Base-by-base conservation (phyloP, 257 asterid genomes). In the Solanum chmielewskii region DNA sequence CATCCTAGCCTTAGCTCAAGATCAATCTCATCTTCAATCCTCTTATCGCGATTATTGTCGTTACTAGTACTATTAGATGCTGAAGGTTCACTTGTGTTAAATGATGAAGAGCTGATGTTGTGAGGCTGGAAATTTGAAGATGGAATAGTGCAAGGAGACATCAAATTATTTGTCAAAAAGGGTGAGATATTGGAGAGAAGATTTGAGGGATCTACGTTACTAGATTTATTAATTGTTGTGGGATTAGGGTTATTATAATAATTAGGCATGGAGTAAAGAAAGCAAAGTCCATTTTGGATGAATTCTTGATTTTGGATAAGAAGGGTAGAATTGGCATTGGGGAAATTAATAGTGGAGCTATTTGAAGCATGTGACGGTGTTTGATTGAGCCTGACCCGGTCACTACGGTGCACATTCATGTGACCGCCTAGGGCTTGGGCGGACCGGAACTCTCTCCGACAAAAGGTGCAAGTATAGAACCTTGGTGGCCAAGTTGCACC, bases 391-490 rank as follows among this genome's bases (percentile, higher is more conserved):
- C 91, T 42, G 3, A 95, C 95, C 1, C 95, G 94, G 88, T 94
- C 98, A 2, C 94, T 93, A 81, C 98, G 96, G 90, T 94, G 98
- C 29, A 94, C 96, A 47, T 94, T 94, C 98, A 94, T 94, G 88
- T 94, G 98, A 21, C 98, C 98, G 33, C 98, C 96, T 39, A 94
- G 91, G 86, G 98, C 98, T 89, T 94, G 96, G 47, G 98, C 96
- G 7, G 98, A 94, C 59, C 94, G 92, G 90, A 94, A 94, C 88
- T 94, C 95, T 66, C 95, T 87, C 71, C 94, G 84, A 86, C 98
- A 94, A 45, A 92, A 94, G 10, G 93, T 88, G 86, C 96, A 94
- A 23, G 91, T 91, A 86, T 94, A 94, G 27, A 93, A 93, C 70
- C 95, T 92, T 1, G 98, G 98, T 1, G 98, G 98, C 98, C 98